phyloP scores from a whole-genome alignment of 2,329 filamentous ascomycete genomes.

The Coniochaeta sp. region DNA sequence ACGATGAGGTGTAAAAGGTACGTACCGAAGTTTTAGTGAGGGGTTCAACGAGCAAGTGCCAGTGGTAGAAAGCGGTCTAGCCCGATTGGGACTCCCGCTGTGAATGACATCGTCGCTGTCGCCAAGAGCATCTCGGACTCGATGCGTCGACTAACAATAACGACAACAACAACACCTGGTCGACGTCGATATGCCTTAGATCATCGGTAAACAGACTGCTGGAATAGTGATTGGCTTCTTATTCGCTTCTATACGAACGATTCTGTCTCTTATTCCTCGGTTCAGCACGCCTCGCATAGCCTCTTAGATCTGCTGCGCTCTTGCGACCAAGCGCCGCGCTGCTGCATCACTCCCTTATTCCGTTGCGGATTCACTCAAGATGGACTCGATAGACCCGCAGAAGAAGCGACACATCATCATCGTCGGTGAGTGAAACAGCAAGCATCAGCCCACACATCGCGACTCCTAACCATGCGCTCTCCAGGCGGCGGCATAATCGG shows the following conservation, averaged over 20 bases:
- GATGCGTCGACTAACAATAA: too few species aligned
- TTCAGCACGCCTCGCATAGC: too few species aligned
- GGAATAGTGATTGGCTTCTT: neutral
- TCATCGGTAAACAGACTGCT: neutral
- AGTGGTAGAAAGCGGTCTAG: neutral
- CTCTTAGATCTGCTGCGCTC: too few species aligned
- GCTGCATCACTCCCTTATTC: neutral
- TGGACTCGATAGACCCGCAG: slow-evolving; percentile 7
- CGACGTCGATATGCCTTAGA: neutral
- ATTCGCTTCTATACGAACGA: too few species aligned
- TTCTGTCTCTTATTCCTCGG: too few species aligned
- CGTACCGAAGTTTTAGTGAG: neutral
- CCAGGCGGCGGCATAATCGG: slow-evolving; percentile 89
- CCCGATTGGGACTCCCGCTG: neutral
- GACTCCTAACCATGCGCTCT: neutral
- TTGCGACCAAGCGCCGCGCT: neutral
- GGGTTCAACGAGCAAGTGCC: neutral
- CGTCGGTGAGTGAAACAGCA: slow-evolving; percentile 24
- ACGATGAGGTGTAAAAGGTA: too few species aligned
- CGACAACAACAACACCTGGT: neutral
- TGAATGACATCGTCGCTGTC: neutral
- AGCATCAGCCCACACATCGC: neutral
- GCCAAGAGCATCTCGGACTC: neutral
- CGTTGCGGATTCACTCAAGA: slow-evolving; percentile 5
- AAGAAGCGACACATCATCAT: slow-evolving; percentile 39